Base-by-base conservation (phyloP, 352 stramenopile species). In the Globisporangium rhizosaccharum region DNA sequence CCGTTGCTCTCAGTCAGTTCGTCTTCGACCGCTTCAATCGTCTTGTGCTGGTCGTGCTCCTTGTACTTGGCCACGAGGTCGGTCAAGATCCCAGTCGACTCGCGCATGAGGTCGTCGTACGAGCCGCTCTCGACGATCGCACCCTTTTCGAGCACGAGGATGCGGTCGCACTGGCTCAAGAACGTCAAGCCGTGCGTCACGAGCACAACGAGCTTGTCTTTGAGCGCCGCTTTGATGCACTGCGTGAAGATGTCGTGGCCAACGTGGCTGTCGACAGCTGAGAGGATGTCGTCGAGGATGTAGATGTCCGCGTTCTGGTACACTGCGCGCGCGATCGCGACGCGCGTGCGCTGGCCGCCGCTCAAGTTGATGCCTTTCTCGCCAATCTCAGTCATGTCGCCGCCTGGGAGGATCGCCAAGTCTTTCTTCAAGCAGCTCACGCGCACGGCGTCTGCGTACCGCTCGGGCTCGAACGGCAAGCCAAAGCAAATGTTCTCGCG, bases 341-440 rank as follows among this genome's bases (percentile, higher is more conserved):
- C 87, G 55, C 95, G 83, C 36, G 79, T 88, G 56, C 97, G 97
- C 73, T 99, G 96, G 7, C 97, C 97, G 15, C 97, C 97, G 37
- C 79, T 97, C 6, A 99, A 72, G 66, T 98, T 99, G 47, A 99
- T 96, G 2, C 97, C 97, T 62, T 97, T 97, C 75, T 99, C 96
- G 7, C 97, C 97, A 46, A 99, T 99, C 72, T 99, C 96, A 0
- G 96, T 99, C 62, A 71, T 58, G 70, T 99, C 97, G 18, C 96
- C 96, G 28, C 82, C 82, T 5, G 94, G 85, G 36, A 99, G 70
- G 44, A 97, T 80, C 42, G 71, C 70, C 30, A 98, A 64, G 62
- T 98, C 96, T 51, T 91, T 83, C 15, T 73, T 66, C 23, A 98
- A 72, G 28, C 67, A 67, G 46, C 96, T 73, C 41, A 92, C 81